Evolutionary conservation across 2,329 filamentous ascomycete genomes (phyloP), one percentile per base, ranked within the genome.

Genomic region (Monilinia fructigena): DNA sequence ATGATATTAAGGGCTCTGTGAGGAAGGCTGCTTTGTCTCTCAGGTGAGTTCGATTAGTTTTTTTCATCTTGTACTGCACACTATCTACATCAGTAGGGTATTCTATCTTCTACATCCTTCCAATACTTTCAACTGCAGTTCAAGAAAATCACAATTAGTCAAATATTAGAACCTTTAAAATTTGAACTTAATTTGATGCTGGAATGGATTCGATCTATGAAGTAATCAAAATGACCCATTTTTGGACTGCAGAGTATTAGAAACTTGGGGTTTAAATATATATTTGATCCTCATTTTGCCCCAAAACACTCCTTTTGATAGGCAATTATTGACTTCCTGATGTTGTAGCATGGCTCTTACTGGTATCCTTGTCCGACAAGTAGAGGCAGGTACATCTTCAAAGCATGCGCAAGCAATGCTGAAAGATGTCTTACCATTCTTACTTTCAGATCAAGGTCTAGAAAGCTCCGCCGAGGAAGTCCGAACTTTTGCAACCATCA

Each of bases 1-100:
- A 99, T 76, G 95, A 99, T 76, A 96, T 98, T 77, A 99, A 99
- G 76, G 90, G 89, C 10, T 93, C 90, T 1, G 95, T 99, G 5
- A 86, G 95, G 62, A 83, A 85, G 47, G 90, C 93, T 1, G 95
- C 95, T 1, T 83, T 93, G 55, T 88, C 88, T 68, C 83, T 99
- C 5, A 60, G 58, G 58, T 60, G 31, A 50, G 56, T 48, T 16
- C 12, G 16, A 52, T 4, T 23, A n/a, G 45, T 26, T 11, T 10
- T n/a, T 3, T 45, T 40, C 23, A 20, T 48, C 35, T 20, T 18
- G 10, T 50, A 7, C 16, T 7, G 28, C 28, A 28, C 28, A 28
- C 28, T 28, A 28, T 28, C 28, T 28, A 28, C 28, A 3, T 4
- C 28, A 3, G 28, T 4, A 2, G 28, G 28, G 28, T 28, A 28